Conservation (phyloP, 495 filamentous ascomycete species). For the Talaromyces thailandensis region DNA sequence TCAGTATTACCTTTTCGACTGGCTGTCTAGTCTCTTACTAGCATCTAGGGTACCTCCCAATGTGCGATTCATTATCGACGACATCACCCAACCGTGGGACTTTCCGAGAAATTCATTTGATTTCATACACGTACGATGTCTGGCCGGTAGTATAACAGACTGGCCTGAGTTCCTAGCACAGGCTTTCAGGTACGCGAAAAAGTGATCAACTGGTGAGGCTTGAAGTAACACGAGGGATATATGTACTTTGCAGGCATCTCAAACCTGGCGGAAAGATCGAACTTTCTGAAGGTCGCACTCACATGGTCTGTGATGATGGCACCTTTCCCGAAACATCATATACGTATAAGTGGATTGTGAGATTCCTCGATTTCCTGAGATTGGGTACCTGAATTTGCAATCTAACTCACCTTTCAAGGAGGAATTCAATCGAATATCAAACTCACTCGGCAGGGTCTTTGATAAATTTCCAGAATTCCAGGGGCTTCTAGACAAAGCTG, state of each 20-base stretch:
- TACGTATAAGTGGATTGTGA: conserved; percentile 2
- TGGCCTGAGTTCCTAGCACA: conserved; percentile 18
- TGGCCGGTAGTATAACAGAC: conserved; percentile 19
- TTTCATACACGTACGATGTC: conserved; percentile 22
- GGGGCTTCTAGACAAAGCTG: conserved; percentile 10
- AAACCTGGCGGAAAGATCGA: conserved; percentile 16
- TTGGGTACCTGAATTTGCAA: background rate
- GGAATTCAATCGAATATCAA: background rate
- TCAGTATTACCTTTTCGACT: conserved; percentile 13
- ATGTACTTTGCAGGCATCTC: conserved; percentile 10
- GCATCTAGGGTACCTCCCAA: conserved; percentile 35
- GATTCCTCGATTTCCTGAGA: background rate
- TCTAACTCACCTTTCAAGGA: background rate
- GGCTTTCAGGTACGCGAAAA: conserved; percentile 5
- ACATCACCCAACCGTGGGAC: conserved; percentile 51
- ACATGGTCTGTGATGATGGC: conserved; percentile 10
- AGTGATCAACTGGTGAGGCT: background rate
- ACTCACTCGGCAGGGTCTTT: background rate
- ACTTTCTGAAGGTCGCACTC: conserved; percentile 10
- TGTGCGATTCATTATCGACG: conserved; percentile 54
- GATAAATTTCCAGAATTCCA: background rate
- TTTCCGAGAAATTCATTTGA: conserved; percentile 15
- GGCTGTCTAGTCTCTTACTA: background rate
- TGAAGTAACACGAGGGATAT: background rate
- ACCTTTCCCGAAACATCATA: background rate